phyloP scores from a whole-genome alignment of 345 rosid species.

The Reutealis trisperma region DNA sequence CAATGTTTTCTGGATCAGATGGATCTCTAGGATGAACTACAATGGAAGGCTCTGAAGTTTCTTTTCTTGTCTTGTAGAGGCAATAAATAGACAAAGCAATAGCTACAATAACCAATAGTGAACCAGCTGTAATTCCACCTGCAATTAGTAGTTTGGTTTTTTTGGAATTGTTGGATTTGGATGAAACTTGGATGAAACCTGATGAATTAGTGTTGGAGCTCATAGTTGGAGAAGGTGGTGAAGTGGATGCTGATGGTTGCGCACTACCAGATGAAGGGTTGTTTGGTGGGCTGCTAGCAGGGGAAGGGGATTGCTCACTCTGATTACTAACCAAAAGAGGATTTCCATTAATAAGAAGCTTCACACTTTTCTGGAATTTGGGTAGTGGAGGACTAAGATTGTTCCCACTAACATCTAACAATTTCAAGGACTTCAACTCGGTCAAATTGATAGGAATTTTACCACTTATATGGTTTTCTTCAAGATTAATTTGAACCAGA shows the following conservation, averaged over 20 bases:
- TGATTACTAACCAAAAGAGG: constrained; percentile 35
- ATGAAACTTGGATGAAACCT: constrained; percentile 13
- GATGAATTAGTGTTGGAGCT: constrained; percentile 9
- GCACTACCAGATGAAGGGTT: constrained; percentile 2
- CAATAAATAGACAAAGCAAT: constrained; percentile 28
- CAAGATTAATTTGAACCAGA: constrained; percentile 43
- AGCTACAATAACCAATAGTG: constrained; percentile 16
- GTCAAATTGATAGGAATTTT: constrained; percentile 44
- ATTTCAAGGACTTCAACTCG: constrained; percentile 35
- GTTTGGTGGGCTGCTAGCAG: constrained; percentile 15
- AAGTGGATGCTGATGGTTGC: constrained; percentile 12
- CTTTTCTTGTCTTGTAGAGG: constrained; percentile 30
- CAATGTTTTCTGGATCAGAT: constrained; percentile 29
- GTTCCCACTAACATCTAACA: constrained; percentile 47
- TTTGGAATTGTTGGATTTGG: constrained; percentile 16
- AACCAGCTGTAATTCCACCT: constrained; percentile 23
- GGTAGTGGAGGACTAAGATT: constrained; percentile 51
- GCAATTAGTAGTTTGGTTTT: constrained; percentile 15
- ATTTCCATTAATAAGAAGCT: constrained; percentile 44
- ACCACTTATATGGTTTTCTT: constrained; percentile 38
- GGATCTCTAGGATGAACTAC: constrained; percentile 46
- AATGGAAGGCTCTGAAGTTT: constrained; percentile 22
- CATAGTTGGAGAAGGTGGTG: constrained; percentile 30
- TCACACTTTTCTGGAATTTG: constrained; percentile 36
- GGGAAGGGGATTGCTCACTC: constrained; percentile 18